Evolutionary conservation across 2,329 filamentous ascomycete species (phyloP), one percentile per base, ranked within the genome.

Genomic region (Talaromyces islandicus): DNA sequence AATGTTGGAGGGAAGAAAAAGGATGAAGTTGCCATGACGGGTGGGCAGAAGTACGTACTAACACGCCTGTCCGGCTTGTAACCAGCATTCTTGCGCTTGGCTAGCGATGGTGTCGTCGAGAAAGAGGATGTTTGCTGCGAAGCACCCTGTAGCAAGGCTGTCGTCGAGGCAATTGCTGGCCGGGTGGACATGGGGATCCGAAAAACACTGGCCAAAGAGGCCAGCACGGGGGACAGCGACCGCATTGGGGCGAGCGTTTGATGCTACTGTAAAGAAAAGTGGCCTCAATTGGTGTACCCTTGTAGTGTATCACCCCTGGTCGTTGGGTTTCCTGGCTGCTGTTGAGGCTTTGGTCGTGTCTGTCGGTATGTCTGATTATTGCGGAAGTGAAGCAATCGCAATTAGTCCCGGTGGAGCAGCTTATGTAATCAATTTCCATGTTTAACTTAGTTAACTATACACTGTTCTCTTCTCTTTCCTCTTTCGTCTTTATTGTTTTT

Each of bases 191-290:
- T 51, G 24, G 71, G 64, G 7, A 73, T 73, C 46, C 76, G 64
- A 68, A 80, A 79, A 43, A 74, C 76, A 54, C 72, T 76, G 63
- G 77, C 76, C 60, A 81, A 71, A 4, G 75, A 78, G 62, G 74
- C 70, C 64, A 79, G 75, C 5, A 75, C 66, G 6, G 75, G 75
- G 51, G 71, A 77, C 64, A 71, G 68, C 51, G 75, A 27, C 51
- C 59, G 60, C 60, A 61, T 63, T 12, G 24, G 48, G 11, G n/a
- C 7, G 25, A 17, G 24, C 0, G 3, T 25, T 19, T 6, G 35
- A 38, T 38, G 14, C 35, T n/a, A 17, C 35, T n/a, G 35, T 38
- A 6, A 38, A 38, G 3, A n/a, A 7, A 2, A n/a, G 17, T 38
- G 3, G 17, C 2, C 14, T n/a, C 35, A 7, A 38, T 2, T 7